Evolutionary conservation across 139 green algal species (phyloP), one percentile per base, ranked within the genome.

Genomic region (Mychonastes homosphaera): DNA sequence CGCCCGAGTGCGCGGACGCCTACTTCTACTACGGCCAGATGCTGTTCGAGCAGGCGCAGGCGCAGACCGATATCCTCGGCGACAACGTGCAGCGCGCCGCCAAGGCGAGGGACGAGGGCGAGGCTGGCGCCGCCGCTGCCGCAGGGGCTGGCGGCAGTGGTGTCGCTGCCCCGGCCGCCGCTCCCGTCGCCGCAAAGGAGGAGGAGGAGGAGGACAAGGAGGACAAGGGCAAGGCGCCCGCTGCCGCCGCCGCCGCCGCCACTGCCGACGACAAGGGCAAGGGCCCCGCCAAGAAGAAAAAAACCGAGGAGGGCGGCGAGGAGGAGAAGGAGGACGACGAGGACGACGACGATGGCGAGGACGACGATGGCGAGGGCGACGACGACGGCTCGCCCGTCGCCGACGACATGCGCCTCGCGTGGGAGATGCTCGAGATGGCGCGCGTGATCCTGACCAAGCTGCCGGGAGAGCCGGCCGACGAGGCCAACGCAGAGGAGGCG

Each of bases 361-460:
- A 72, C 16, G 57, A 67, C 21, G 66, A 79, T 19, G 61, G 72
- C 27, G 70, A 66, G 24, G 44, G 60, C 28, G 41, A 30, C 8
- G 44, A 9, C 19, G 44, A 52, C 2, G 48, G 13, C n/a, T 27
- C 28, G 52, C 52, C 19, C 10, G 58, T 53, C 1, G 66, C 48
- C n/a, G 70, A 63, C n/a, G 79, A 87, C 60, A 79, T 86, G 75
- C 65, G 78, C 34, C 56, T 87, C 0, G 77, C 79, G 8, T 87
- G 75, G 75, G 73, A 81, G 54, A 71, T 80, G 54, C 21, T 77
- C 1, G 70, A 77, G 60, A 36, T 73, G 49, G 54, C 70, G 3
- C 59, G 60, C 26, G 10, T 73, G 29, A 65, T 73, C 15, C 70
- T 57, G 36, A 26, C 39, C 36, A 27, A 59, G 30, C 38, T 61